phyloP scores from a whole-genome alignment of 2,329 filamentous ascomycete genomes.

The Fusarium phyllophilum region DNA sequence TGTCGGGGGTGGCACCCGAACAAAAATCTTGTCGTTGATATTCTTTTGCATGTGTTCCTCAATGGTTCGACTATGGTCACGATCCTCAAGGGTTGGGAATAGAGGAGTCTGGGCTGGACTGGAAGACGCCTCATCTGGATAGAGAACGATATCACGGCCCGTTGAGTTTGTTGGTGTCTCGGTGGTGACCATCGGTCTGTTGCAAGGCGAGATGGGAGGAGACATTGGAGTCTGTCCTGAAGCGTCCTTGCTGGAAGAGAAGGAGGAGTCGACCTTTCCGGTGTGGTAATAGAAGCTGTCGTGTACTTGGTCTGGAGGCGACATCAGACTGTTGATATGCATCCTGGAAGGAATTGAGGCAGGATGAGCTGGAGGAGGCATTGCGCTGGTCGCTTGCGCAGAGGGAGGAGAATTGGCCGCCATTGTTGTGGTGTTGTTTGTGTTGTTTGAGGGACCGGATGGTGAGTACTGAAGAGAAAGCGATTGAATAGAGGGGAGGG shows the following conservation, averaged over 20 bases:
- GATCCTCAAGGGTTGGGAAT: constrained; percentile 56
- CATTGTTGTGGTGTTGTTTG: constrained; percentile 39
- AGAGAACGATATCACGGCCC: constrained; percentile 66
- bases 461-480: constrained; percentile 24
- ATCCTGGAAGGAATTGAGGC: constrained; percentile 50
- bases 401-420: constrained; percentile 38
- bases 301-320: constrained; percentile 66
- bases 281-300: constrained; percentile 59
- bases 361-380: constrained; percentile 46
- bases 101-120: constrained; percentile 60
- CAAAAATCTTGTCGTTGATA: constrained; percentile 51
- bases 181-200: constrained; percentile 51
- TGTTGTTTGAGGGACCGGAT: constrained; percentile 22
- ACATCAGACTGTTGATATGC: constrained; percentile 68
- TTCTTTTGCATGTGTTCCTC: constrained; percentile 47
- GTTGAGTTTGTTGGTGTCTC: constrained; percentile 46
- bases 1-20: constrained; percentile 57
- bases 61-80: constrained; percentile 14
- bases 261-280: constrained; percentile 30
- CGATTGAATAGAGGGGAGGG: constrained; percentile 5
- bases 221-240: constrained; percentile 57
- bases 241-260: constrained; percentile 34
- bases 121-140: constrained; percentile 57
- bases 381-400: constrained; percentile 38
- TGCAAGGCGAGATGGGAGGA: constrained; percentile 66